Evolutionary conservation across 2,329 filamentous ascomycete genomes (phyloP).

Genomic region (Fusarium camptoceras): DNA sequence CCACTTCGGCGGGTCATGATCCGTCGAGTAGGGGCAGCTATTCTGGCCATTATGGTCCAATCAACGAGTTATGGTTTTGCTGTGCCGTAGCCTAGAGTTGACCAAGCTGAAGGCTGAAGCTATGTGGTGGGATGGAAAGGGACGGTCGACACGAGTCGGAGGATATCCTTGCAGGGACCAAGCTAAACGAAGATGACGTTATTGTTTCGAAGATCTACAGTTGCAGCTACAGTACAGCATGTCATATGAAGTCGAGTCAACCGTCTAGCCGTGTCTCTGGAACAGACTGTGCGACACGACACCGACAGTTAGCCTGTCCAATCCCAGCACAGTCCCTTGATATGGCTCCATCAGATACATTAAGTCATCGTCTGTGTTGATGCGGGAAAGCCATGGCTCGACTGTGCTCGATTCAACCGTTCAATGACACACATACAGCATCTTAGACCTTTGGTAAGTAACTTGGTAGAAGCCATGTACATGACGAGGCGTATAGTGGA

Average conservation of each 20-base stretch:
- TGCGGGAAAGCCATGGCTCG: constrained; percentile 1
- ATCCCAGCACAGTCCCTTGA: background rate
- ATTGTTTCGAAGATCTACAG: background rate
- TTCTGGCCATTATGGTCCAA: constrained; percentile 10
- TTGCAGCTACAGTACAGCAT: background rate
- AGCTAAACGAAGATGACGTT: constrained; percentile 14
- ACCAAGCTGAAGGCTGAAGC: background rate
- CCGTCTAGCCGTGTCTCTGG: background rate
- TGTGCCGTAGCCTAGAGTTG: constrained; percentile 30
- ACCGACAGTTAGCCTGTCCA: background rate
- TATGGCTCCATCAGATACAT: background rate
- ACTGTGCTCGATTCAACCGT: background rate
- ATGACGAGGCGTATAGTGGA: constrained; percentile 11
- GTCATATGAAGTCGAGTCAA: background rate
- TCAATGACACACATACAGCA: background rate
- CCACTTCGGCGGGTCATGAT: constrained; percentile 11
- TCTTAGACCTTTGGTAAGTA: background rate
- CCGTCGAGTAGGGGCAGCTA: background rate
- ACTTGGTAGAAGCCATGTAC: background rate
- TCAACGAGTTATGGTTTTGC: constrained; percentile 9
- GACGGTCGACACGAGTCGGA: background rate
- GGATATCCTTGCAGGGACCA: background rate
- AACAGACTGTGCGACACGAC: background rate
- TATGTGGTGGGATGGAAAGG: background rate
- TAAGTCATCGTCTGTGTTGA: background rate